These are phyloP conservation scores for Botrytis porri DNA, from an alignment of 2,329 filamentous ascomycete genomes.

Conservation along the genomic window DNA sequence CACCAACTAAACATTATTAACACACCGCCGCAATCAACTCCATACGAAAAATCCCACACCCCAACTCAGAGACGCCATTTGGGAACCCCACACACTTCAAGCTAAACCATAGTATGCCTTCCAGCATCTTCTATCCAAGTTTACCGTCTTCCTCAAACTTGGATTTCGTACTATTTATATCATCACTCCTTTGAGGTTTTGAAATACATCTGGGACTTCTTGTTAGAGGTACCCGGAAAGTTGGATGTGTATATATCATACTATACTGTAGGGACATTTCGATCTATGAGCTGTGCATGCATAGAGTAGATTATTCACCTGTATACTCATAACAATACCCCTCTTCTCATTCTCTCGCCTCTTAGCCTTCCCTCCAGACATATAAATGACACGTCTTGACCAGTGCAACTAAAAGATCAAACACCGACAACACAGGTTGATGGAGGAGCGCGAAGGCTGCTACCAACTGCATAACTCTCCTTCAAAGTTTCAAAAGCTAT, in stretches of 20 bases:
- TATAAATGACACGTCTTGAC: neutral
- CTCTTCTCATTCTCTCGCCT: neutral
- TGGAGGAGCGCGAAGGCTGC: no score
- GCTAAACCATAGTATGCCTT: neutral
- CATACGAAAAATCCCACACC: neutral
- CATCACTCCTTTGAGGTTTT: neutral
- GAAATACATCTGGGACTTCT: accelerated
- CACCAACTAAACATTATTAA: no score
- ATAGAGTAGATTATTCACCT: neutral
- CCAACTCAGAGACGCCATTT: neutral
- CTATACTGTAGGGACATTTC: accelerated
- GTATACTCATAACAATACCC: neutral
- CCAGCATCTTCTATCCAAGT: accelerated
- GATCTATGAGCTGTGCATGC: neutral
- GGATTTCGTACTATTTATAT: neutral
- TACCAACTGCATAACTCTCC: neutral
- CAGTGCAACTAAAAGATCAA: neutral
- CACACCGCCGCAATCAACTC: no score
- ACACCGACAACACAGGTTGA: no score
- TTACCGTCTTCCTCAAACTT: accelerated
- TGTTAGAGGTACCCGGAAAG: neutral
- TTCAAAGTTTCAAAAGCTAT: neutral
- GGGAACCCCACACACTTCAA: neutral
- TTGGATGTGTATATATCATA: neutral
- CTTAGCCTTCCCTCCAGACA: neutral